Evolutionary conservation across 2,329 filamentous ascomycete genomes (phyloP).

Genomic region (Hymenoscyphus albidus): DNA sequence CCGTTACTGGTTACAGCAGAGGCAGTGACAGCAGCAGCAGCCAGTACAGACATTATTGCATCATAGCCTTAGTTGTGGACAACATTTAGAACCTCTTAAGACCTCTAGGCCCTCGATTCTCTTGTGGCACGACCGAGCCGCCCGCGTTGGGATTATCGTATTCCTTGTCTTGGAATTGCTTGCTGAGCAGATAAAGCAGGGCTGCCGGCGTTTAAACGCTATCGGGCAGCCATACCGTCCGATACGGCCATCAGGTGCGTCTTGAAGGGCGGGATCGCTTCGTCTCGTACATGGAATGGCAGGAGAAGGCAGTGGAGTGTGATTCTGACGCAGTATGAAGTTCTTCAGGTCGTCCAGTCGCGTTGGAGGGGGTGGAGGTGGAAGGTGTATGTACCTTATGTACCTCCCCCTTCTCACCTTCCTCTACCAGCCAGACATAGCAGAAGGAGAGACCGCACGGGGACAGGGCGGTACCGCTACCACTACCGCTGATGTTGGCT

Average conservation of each 20-base stretch:
- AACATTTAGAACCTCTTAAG: too few relatives aligned
- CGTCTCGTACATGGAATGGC: background rate
- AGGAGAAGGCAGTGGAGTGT: background rate
- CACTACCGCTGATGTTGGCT: background rate
- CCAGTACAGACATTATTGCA: background rate
- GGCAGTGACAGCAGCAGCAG: background rate
- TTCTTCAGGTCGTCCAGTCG: background rate
- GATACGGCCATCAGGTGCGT: background rate
- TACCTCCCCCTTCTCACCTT: background rate
- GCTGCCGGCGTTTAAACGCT: background rate
- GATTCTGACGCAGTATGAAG: background rate
- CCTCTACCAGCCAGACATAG: background rate
- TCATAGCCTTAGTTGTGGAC: background rate
- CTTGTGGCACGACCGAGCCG: too few relatives aligned
- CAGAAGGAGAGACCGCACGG: background rate
- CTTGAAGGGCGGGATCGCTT: background rate
- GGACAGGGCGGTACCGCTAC: background rate
- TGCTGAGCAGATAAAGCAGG: too few relatives aligned
- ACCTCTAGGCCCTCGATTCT: too few relatives aligned
- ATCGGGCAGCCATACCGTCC: background rate
- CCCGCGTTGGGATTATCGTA: too few relatives aligned
- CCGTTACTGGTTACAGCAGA: background rate
- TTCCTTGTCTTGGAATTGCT: too few relatives aligned
- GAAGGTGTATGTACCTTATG: background rate
- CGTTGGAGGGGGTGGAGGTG: background rate